Base-by-base conservation (phyloP, 1,284 basidiomycete genomes). In the Anthracocystis setariae region DNA sequence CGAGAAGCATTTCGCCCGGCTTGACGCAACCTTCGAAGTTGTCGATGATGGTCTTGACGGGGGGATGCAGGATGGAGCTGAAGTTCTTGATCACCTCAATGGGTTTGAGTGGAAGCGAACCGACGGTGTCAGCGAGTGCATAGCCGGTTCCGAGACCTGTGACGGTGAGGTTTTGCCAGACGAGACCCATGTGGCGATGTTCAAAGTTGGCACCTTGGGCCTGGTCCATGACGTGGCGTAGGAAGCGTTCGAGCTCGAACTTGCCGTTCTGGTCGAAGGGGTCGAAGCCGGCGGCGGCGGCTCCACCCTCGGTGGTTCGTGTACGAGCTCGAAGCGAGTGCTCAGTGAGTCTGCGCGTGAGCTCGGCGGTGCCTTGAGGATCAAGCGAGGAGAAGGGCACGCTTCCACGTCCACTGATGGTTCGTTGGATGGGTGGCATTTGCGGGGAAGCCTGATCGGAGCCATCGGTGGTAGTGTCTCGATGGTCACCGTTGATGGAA, bases 171-270 rank as follows among this genome's bases (percentile, higher is more conserved):
- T 74, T 56, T 35, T 68, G 58, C 64, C 73, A 77, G 5, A 73
- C 71, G 20, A 74, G 58, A 17, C 68, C 67, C 72, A 77, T 77
- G 23, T 76, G 56, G 3, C 83, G 53, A 1, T 27, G 50, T 47
- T 74, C 57, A 47, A 80, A 68, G 2, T 79, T 79, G 12, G 73
- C 51, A 29, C 74, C 66, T 25, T 79, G 73, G 7, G 66, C 69
- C 39, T 77, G 74, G 12, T 65, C 52, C 29, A 83, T 61, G 38
- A 78, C 42, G 24, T 79, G 70, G 17, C 65, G 69, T 8, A 84
- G 69, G 63, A 82, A 80, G n/a, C 54, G 50, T 43, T 80, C 78
- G 25, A 84, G 78, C 49, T 84, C 82, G 35, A 84, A 84, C 18
- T 78, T 74, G 43, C 78, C 82, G 10, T 71, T 50, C 48, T 74